Conservation (phyloP, 306 rosid species). For the Rosa persica region DNA sequence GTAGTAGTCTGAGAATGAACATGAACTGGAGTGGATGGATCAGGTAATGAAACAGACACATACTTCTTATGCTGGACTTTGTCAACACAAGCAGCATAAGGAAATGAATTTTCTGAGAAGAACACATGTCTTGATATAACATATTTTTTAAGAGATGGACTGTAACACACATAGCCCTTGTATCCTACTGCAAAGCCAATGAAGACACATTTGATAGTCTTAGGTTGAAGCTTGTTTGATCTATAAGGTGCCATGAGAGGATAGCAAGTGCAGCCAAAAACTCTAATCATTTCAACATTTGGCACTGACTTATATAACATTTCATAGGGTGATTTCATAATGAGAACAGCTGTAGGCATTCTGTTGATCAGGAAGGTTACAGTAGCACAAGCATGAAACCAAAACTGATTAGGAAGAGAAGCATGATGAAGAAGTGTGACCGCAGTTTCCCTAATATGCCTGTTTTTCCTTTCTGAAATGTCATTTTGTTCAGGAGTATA, state of each 20-base stretch:
- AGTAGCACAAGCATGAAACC: neutral
- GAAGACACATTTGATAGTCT: neutral
- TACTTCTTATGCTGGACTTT: too few relatives aligned
- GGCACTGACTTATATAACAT: neutral
- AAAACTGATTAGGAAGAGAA: neutral
- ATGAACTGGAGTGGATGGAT: too few relatives aligned
- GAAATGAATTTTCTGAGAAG: neutral
- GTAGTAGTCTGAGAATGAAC: too few relatives aligned
- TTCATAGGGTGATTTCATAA: neutral
- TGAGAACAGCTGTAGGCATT: neutral
- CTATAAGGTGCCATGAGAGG: neutral
- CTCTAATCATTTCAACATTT: neutral
- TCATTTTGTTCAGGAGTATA: neutral
- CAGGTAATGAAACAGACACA: too few relatives aligned
- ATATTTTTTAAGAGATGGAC: neutral
- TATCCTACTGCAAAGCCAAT: neutral
- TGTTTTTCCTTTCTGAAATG: too few relatives aligned
- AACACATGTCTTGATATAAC: neutral
- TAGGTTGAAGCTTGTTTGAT: neutral
- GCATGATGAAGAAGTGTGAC: neutral
- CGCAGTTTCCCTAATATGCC: neutral
- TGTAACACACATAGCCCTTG: neutral
- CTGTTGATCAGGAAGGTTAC: neutral
- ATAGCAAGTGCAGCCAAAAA: neutral
- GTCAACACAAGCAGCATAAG: neutral